phyloP scores from a whole-genome alignment of 768 basidiomycete species.

The Lyophyllum shimeji region DNA sequence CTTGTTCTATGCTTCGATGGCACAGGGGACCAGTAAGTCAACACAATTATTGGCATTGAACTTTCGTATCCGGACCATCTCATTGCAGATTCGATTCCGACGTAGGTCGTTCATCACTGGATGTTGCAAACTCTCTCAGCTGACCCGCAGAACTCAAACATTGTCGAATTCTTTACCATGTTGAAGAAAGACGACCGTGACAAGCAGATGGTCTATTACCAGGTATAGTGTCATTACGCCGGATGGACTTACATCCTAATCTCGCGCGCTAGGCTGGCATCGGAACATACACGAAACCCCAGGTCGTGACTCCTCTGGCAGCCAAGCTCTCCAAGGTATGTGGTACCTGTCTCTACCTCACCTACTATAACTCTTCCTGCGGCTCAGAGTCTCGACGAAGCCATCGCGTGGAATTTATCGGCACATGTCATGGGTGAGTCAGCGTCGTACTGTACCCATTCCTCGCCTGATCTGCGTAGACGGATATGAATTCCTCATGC shows the following conservation, averaged over 20 bases:
- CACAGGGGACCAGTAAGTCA: conserved; percentile 29
- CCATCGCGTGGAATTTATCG: conserved; percentile 47
- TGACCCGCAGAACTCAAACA: conserved; percentile 33
- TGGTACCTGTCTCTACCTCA: not conserved
- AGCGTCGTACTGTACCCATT: not conserved
- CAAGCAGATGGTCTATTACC: conserved; percentile 43
- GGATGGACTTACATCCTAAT: not conserved
- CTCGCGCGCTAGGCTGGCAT: conserved; percentile 43
- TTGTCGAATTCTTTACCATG: conserved; percentile 36
- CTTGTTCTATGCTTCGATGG: conserved; percentile 50
- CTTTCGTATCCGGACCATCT: not conserved
- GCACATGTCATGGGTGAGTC: conserved; percentile 47
- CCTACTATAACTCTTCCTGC: not conserved
- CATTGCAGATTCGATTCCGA: conserved; percentile 23
- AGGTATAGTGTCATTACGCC: conserved; percentile 19
- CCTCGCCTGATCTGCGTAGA: conserved; percentile 22
- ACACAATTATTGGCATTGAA: no score
- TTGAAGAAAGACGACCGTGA: conserved; percentile 35
- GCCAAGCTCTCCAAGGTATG: conserved; percentile 32
- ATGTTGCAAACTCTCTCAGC: conserved; percentile 17
- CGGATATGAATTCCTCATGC: conserved; percentile 63
- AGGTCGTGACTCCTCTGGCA: conserved; percentile 46
- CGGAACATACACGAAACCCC: conserved; percentile 55
- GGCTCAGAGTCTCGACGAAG: conserved; percentile 37
- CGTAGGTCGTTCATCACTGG: conserved; percentile 8